Base-by-base conservation (phyloP, 768 basidiomycete species). In the Boletus insuetus region DNA sequence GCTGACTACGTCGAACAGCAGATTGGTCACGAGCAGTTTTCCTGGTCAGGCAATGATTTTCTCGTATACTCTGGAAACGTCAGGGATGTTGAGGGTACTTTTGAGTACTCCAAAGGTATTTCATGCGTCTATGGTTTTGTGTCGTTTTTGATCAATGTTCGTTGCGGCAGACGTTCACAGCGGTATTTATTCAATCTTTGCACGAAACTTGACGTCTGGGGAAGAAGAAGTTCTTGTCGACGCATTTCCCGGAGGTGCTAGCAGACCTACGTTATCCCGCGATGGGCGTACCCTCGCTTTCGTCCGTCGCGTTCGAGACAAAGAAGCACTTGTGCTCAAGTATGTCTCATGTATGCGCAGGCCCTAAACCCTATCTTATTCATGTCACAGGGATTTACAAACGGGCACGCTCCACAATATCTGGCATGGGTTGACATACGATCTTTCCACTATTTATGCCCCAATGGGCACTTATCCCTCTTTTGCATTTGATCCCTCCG, bases 391-490 rank as follows among this genome's bases (percentile, higher is more conserved):
- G 64, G 88, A 89, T 63, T 72, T 90, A 19, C 65, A 74, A 38
- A 85, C 85, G 1, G 88, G 87, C 17, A 85, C 84, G 3, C 71
- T 86, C 38, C 80, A 79, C 59, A 70, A 89, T 62, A 67, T 83
- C 17, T 89, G 85, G 84, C 71, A 87, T 51, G 87, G 86, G 0
- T 74, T 90, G 32, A 84, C 79, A 3, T 88, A 87, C 61, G 87
- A 90, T 64, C 74, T 84, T n/a, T 75, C 75, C 20, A 66, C 68
- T 11, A 75, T 87, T 48, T 87, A 82, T 10, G 85, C 87, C 14
- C 87, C 88, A 0, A 89, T 89, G 86, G 86, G 87, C 12, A 90
- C 87, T 39, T 90, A 90, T 60, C 88, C 87, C 0, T 84, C 86
- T 1, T 90, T 86, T 63, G 77, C 87, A 10, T 89, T 89, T 64